phyloP scores from a whole-genome alignment of 768 basidiomycete genomes.

The Piloderma croceum region DNA sequence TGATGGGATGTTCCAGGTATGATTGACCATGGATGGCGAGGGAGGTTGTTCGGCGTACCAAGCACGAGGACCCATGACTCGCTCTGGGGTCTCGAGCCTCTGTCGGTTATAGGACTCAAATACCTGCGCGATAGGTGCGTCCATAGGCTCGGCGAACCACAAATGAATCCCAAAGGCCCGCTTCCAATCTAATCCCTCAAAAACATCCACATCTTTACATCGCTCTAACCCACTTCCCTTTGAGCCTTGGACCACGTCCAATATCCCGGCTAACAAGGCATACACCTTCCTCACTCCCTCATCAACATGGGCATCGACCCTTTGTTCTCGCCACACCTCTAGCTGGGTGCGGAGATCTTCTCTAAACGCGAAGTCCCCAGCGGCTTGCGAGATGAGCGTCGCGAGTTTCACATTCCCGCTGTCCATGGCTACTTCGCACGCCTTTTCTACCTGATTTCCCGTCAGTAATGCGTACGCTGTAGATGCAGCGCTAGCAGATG shows the following conservation, averaged over 20 bases:
- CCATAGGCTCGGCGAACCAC: conserved; percentile 79
- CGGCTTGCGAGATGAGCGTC: conserved; percentile 82
- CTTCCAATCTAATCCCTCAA: conserved; percentile 87
- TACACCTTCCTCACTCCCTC: conserved; percentile 73
- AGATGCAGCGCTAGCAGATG: conserved; percentile 39
- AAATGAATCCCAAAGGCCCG: conserved; percentile 83
- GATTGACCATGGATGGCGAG: conserved; percentile 12
- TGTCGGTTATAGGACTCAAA: conserved; percentile 55
- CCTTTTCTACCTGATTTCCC: conserved; percentile 83
- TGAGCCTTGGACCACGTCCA: conserved; percentile 51
- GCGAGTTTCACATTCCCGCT: conserved; percentile 80
- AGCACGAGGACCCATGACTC: conserved; percentile 51
- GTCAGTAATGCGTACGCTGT: conserved; percentile 74
- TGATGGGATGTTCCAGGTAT: conserved; percentile 39
- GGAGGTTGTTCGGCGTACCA: conserved; percentile 43
- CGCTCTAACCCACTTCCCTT: conserved; percentile 47
- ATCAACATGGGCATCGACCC: conserved; percentile 63
- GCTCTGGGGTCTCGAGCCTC: conserved; percentile 30
- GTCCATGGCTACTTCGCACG: conserved; percentile 68
- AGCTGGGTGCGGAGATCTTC: conserved; percentile 72
- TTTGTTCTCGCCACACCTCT: conserved; percentile 75
- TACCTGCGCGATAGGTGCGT: conserved; percentile 64
- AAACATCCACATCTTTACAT: conserved; percentile 54
- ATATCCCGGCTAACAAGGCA: conserved; percentile 75
- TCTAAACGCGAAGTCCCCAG: conserved; percentile 69